Percentiles rank a stretch among this genome's conserved stretches.
Conservation (phyloP, 345 rosid genomes). For the Gossypium australe region DNA sequence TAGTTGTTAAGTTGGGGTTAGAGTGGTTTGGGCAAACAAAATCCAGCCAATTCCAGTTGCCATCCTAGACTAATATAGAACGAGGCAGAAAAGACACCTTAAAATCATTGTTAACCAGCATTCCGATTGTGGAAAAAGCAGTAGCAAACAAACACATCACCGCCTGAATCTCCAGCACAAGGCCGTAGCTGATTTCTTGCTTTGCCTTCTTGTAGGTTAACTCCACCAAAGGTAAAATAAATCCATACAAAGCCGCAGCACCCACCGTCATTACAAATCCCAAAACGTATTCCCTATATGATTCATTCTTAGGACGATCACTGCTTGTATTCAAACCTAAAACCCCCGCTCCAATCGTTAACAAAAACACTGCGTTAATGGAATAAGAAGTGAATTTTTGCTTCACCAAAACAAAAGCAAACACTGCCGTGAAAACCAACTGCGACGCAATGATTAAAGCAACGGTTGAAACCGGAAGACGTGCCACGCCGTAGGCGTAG, state of each 20-base stretch:
- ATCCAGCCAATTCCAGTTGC: too few species aligned
- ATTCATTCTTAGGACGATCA: conserved; percentile 50
- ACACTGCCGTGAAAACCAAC: conserved; percentile 63
- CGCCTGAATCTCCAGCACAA: conserved; percentile 70
- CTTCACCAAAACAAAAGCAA: conserved; percentile 60
- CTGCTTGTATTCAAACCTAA: conserved; percentile 44
- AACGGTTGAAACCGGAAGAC: conserved; percentile 69
- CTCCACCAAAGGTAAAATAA: conserved; percentile 67
- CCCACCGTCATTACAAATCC: conserved; percentile 60
- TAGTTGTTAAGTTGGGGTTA: too few species aligned
- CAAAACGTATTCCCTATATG: conserved; percentile 30
- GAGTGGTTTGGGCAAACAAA: too few species aligned
- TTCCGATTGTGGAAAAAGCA: conserved; percentile 49
- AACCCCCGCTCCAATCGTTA: conserved; percentile 59
- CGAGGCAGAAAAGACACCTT: conserved; percentile 35
- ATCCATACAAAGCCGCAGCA: conserved; percentile 54
- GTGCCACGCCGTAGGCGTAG: conserved; percentile 59
- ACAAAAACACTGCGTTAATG: conserved; percentile 52
- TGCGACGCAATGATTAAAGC: conserved; percentile 60
- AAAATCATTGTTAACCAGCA: conserved; percentile 56
- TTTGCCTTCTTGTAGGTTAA: conserved; percentile 47
- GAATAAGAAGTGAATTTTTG: conserved; percentile 58
- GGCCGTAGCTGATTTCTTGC: conserved; percentile 47
- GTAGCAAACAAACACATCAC: conserved; percentile 59
- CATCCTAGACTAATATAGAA: neutral